phyloP scores from a whole-genome alignment of 805 yeast species.

The Wickerhamomyces rabaulensis region DNA sequence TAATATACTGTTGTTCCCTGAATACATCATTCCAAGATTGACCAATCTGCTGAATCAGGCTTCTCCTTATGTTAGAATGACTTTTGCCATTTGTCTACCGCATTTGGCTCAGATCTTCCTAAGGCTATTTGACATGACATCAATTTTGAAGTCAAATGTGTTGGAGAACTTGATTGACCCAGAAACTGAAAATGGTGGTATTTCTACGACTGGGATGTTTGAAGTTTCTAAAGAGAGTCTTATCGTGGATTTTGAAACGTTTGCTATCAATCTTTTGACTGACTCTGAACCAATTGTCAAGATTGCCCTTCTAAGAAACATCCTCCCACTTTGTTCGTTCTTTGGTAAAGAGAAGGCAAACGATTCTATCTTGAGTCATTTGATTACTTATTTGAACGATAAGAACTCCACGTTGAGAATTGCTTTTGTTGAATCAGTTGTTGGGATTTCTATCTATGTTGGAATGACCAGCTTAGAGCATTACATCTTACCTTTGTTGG shows the following conservation, averaged over 20 bases:
- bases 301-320: constrained; percentile 61
- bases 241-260: constrained; percentile 53
- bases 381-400: constrained; percentile 88
- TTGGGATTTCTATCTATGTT: constrained; percentile 70
- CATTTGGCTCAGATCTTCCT: constrained; percentile 60
- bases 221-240: constrained; percentile 40
- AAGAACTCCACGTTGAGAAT: constrained; percentile 60
- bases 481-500: constrained; percentile 76
- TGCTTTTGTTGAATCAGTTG: constrained; percentile 65
- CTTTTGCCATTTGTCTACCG: constrained; percentile 72
- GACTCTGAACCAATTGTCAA: constrained; percentile 65
- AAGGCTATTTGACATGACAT: constrained; percentile 58
- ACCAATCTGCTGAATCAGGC: constrained; percentile 36
- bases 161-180: constrained; percentile 34
- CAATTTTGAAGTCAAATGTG: constrained; percentile 37
- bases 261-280: constrained; percentile 61
- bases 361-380: constrained; percentile 82
- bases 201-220: constrained; percentile 27
- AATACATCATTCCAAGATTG: constrained; percentile 73
- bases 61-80: constrained; percentile 48
- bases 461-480: constrained; percentile 84
- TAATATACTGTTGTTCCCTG: constrained; percentile 73
- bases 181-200: constrained; percentile 37
- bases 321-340: constrained; percentile 72
- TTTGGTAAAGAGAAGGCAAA: constrained; percentile 86